phyloP scores from a whole-genome alignment of 805 yeast species.

The Nakazawaea wyomingensis region DNA sequence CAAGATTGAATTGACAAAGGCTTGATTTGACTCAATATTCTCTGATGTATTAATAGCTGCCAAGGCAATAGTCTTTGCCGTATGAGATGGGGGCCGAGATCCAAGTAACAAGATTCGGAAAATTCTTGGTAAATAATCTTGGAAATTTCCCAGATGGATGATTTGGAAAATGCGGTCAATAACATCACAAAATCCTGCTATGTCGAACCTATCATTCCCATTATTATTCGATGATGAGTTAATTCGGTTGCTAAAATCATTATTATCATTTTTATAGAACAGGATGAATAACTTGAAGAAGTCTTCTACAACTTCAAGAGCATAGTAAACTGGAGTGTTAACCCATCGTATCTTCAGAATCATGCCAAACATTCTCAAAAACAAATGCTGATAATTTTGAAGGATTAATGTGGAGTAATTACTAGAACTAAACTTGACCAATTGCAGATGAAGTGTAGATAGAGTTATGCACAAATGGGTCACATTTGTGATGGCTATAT shows the following conservation, averaged over 20 bases:
- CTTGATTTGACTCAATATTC: background rate
- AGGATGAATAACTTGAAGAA: background rate
- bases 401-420: background rate
- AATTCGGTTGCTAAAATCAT: too few relatives aligned
- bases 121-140: background rate
- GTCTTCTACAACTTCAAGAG: background rate
- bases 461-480: background rate
- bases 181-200: too few relatives aligned
- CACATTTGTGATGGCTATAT: background rate
- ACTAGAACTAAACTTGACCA: background rate
- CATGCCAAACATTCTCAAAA: background rate
- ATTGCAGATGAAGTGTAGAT: background rate
- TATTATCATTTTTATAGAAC: too few relatives aligned
- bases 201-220: too few relatives aligned
- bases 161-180: background rate
- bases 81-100: background rate
- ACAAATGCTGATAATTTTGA: background rate
- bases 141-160: background rate
- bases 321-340: background rate
- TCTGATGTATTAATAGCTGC: background rate
- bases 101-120: background rate
- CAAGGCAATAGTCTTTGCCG: background rate
- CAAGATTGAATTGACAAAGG: background rate
- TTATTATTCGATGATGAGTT: too few relatives aligned
- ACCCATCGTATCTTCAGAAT: background rate